Conservation (phyloP, 2,329 filamentous ascomycete genomes). For the Acarospora socialis region DNA sequence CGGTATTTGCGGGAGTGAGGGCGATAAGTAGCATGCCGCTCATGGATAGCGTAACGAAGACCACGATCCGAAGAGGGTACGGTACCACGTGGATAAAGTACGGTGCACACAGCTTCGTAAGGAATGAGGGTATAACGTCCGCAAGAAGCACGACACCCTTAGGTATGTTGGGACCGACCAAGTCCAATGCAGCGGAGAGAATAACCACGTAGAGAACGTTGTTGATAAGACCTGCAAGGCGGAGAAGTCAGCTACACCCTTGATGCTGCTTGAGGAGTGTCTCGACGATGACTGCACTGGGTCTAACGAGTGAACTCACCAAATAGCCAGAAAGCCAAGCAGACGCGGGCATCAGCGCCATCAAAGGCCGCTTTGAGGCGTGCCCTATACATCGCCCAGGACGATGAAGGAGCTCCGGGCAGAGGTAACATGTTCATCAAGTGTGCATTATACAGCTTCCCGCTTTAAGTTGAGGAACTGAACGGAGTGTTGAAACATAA, state of each 20-base stretch:
- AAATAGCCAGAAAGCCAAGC: constrained; percentile 83
- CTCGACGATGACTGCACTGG: constrained; percentile 1
- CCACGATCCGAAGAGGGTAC: constrained; percentile 58
- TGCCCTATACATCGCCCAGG: constrained; percentile 59
- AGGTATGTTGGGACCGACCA: constrained; percentile 73
- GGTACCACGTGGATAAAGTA: constrained; percentile 87
- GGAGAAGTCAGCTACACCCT: constrained; percentile 4
- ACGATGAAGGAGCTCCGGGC: constrained; percentile 45
- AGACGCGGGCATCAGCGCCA: constrained; percentile 55
- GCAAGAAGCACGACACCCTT: constrained; percentile 88
- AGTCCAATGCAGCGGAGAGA: constrained; percentile 84
- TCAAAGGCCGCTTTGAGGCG: constrained; percentile 49
- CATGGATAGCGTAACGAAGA: constrained; percentile 64
- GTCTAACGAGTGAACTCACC: constrained; percentile 39
- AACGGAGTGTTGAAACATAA: too few species aligned
- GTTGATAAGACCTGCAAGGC: constrained; percentile 64
- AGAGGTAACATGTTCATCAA: constrained; percentile 32
- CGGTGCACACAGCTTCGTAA: constrained; percentile 74
- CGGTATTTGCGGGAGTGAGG: constrained; percentile 50
- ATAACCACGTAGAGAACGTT: constrained; percentile 98
- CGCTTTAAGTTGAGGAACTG: too few species aligned
- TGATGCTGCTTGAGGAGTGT: background rate
- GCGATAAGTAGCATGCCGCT: constrained; percentile 81
- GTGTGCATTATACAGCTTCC: too few species aligned
- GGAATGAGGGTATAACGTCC: constrained; percentile 79